These are phyloP conservation scores for Conoideocrella luteorostrata DNA, from an alignment of 2,329 filamentous ascomycete species.

Conservation along the genomic window DNA sequence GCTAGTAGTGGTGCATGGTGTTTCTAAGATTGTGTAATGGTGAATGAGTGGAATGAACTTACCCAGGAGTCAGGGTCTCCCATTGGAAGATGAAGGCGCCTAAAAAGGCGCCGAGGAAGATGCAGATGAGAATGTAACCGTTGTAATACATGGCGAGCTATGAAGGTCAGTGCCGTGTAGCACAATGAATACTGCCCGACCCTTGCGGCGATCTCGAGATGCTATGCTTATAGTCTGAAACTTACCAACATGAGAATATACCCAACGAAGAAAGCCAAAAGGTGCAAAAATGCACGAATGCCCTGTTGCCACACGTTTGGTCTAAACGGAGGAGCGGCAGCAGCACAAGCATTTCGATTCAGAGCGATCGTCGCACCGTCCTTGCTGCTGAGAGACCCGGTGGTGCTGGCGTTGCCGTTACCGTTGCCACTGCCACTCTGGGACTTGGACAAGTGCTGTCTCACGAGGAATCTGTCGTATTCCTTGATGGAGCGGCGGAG, in stretches of 20 bases:
- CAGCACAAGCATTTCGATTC: too few relatives aligned
- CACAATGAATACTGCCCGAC: too few relatives aligned
- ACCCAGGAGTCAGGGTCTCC: slow-evolving; percentile 42
- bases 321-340: slow-evolving; percentile 33
- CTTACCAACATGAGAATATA: slow-evolving; percentile 68
- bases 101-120: slow-evolving; percentile 69
- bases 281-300: slow-evolving; percentile 60
- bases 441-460: slow-evolving; percentile 38
- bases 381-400: slow-evolving; percentile 17
- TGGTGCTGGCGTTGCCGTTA: slow-evolving; percentile 2
- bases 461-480: slow-evolving; percentile 62
- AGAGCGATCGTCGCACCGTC: slow-evolving; percentile 9
- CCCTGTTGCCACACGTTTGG: slow-evolving; percentile 61
- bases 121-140: slow-evolving; percentile 73
- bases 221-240: too few relatives aligned
- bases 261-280: slow-evolving; percentile 65
- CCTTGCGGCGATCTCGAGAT: too few relatives aligned
- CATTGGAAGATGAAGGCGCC: slow-evolving; percentile 70
- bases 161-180: too few relatives aligned
- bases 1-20: too few relatives aligned
- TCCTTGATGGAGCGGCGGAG: slow-evolving; percentile 65
- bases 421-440: slow-evolving; percentile 10
- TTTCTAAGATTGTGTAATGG: not conserved
- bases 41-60: slow-evolving; percentile 8
- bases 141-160: slow-evolving; percentile 55